Conservation (phyloP, 176 grass and related monocot species). For the Puya raimondii region DNA sequence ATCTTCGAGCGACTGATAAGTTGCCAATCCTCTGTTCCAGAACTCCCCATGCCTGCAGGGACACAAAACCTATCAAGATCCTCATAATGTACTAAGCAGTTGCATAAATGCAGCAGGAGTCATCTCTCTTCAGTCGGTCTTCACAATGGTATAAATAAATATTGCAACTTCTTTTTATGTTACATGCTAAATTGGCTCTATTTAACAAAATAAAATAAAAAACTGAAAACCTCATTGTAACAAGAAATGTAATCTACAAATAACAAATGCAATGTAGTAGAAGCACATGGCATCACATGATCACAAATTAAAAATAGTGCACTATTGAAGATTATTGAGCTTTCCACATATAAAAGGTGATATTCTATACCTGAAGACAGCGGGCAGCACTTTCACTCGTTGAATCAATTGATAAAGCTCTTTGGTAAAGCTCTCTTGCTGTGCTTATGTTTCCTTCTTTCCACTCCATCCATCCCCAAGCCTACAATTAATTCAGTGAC, state of each 20-base stretch:
- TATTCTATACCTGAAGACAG: constrained; percentile 76
- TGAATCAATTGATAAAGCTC: constrained; percentile 78
- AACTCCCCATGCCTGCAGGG: constrained; percentile 79
- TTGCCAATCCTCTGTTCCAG: constrained; percentile 90
- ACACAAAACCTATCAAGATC: neutral
- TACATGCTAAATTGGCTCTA: neutral
- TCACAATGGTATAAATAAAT: neutral
- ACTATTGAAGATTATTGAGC: neutral
- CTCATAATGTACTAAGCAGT: neutral
- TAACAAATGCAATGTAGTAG: neutral
- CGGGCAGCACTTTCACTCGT: constrained; percentile 84
- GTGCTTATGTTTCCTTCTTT: constrained; percentile 83
- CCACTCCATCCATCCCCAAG: constrained; percentile 99
- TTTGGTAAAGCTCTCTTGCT: constrained; percentile 81
- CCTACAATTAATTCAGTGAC: constrained; percentile 30
- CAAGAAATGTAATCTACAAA: neutral
- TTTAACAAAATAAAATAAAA: neutral
- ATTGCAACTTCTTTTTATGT: neutral
- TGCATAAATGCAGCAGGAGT: neutral
- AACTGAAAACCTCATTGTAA: neutral
- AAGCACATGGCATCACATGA: neutral
- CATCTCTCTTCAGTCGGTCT: neutral
- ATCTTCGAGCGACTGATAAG: constrained; percentile 60
- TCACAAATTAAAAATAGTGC: neutral
- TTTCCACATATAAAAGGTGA: neutral